Evolutionary conservation across 2,329 filamentous ascomycete species (phyloP).

Genomic region (Colletotrichum phormii): DNA sequence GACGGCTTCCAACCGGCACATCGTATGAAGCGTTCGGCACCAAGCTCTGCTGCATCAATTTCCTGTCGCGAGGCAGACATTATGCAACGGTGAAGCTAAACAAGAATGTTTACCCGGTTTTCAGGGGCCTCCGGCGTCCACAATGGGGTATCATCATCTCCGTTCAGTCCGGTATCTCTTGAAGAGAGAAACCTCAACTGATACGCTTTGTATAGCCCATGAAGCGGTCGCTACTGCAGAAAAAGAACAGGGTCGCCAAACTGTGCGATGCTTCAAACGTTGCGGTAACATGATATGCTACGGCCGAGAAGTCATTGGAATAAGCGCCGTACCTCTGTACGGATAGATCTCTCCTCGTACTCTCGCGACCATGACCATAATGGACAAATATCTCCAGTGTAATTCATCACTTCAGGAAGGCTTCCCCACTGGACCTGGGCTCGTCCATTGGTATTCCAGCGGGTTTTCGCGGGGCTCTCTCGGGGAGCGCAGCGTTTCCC

Average conservation of each 20-base stretch:
- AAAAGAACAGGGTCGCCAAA: not conserved
- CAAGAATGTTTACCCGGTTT: not conserved
- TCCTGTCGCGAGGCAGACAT: not conserved
- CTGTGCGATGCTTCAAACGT: not conserved
- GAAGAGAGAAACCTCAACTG: not conserved
- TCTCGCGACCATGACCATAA: constrained; percentile 28
- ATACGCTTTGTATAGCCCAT: not conserved
- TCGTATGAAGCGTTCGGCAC: not conserved
- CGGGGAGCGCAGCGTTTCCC: constrained; percentile 7
- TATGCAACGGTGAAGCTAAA: not conserved
- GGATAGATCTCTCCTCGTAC: constrained; percentile 28
- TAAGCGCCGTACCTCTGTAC: not conserved
- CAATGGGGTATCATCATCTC: not conserved
- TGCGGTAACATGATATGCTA: not conserved
- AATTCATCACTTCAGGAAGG: not conserved
- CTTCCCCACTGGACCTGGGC: constrained; percentile 11
- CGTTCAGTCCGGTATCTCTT: not conserved
- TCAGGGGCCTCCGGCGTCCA: not conserved
- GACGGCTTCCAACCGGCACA: not conserved
- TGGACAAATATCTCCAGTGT: constrained; percentile 6
- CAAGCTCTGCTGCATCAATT: not conserved
- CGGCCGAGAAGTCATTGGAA: constrained; percentile 8
- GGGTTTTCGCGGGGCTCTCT: constrained; percentile 14
- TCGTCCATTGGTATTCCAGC: constrained; percentile 12
- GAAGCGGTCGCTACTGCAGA: not conserved